A percentile compares a stretch with the other conserved stretches of the same genome.
Evolutionary conservation across 2,329 filamentous ascomycete genomes (phyloP).

Genomic region (Tolypocladium tundrense): DNA sequence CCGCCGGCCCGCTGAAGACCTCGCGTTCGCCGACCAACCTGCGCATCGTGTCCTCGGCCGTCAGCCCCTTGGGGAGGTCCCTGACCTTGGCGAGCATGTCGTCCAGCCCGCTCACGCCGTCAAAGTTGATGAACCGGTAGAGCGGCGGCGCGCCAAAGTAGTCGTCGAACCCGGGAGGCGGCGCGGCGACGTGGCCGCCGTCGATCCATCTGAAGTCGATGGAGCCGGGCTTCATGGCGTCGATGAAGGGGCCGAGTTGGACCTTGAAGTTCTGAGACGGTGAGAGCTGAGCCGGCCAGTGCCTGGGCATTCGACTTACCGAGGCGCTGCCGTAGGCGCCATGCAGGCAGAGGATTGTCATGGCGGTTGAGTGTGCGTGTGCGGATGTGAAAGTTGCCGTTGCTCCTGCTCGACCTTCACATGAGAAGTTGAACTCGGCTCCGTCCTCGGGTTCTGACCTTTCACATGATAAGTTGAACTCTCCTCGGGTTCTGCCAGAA

Average conservation of each 20-base stretch:
- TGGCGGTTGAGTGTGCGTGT: conserved; percentile 11
- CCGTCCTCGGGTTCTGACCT: not conserved
- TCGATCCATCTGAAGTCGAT: conserved; percentile 38
- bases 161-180: conserved; percentile 43
- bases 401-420: not conserved
- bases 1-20: conserved; percentile 6
- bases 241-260: conserved; percentile 30
- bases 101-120: conserved; percentile 30
- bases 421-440: not conserved
- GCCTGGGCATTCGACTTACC: conserved; percentile 21
- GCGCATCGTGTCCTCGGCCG: conserved; percentile 45
- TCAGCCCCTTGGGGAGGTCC: conserved; percentile 41
- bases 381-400: not conserved
- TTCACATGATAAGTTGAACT: too few relatives aligned
- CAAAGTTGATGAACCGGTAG: conserved; percentile 42
- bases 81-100: conserved; percentile 41
- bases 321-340: conserved; percentile 48
- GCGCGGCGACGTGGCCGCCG: conserved; percentile 36
- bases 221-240: conserved; percentile 5
- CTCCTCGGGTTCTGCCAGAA: too few relatives aligned
- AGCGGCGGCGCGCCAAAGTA: conserved; percentile 47
- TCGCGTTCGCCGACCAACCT: conserved; percentile 29
- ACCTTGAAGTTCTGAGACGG: conserved; percentile 41
- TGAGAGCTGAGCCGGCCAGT: conserved; percentile 1
- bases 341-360: conserved; percentile 48